These are phyloP conservation scores for Chaetothyriales sp. DNA, from an alignment of 2,329 filamentous ascomycete genomes.

Conservation along the genomic window DNA sequence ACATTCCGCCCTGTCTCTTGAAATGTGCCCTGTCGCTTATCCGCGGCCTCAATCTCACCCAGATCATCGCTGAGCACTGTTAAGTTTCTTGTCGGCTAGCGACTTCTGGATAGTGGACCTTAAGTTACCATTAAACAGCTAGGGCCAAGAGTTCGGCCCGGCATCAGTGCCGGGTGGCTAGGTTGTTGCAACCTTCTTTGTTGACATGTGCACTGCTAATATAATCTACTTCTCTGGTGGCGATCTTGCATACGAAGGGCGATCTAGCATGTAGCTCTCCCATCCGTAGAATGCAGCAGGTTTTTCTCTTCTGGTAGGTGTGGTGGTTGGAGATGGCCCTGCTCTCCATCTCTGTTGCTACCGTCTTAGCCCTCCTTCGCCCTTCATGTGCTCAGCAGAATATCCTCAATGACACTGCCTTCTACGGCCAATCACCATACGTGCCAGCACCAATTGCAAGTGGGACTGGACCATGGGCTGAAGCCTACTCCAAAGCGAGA, in stretches of 20 bases:
- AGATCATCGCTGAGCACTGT: too few species aligned
- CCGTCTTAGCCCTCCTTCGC: not conserved
- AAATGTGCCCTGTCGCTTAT: too few species aligned
- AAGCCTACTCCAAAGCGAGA: constrained; percentile 7
- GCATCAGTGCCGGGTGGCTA: too few species aligned
- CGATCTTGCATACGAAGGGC: not conserved
- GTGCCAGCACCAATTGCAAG: not conserved
- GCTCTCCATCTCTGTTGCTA: not conserved
- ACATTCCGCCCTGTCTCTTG: too few species aligned
- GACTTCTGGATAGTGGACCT: too few species aligned
- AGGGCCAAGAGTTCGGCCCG: too few species aligned
- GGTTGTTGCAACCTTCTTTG: too few species aligned
- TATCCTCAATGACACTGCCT: constrained; percentile 16
- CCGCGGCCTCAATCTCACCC: too few species aligned
- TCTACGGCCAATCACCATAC: constrained; percentile 14
- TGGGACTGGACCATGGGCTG: constrained; percentile 8
- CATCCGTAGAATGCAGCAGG: not conserved
- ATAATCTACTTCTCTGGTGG: not conserved
- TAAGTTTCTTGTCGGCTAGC: too few species aligned
- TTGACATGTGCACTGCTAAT: too few species aligned
- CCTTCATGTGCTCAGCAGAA: constrained; percentile 10
- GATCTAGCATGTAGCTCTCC: not conserved
- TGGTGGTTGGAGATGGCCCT: not conserved
- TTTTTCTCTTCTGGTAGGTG: not conserved
- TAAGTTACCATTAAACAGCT: too few species aligned